Percentiles rank a stretch among this genome's conserved stretches.
phyloP scores from a whole-genome alignment of 345 rosid species.

The Citrus sp. region DNA sequence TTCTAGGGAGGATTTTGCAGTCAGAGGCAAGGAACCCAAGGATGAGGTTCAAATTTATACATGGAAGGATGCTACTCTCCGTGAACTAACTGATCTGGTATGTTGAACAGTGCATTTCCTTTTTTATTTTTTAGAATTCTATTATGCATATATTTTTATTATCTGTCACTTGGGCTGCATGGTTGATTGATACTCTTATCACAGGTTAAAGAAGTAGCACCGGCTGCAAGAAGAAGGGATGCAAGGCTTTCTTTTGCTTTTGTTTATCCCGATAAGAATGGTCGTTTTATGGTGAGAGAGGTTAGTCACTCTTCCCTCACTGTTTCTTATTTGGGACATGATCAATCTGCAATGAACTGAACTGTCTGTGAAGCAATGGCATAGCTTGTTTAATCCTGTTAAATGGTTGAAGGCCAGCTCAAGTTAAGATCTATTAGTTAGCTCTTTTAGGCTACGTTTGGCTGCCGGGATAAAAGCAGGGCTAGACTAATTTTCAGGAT shows the following conservation, averaged over 20 bases:
- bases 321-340: neutral
- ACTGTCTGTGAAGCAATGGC: neutral
- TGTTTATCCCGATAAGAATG: conserved; percentile 79
- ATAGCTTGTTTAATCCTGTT: neutral
- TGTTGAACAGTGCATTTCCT: conserved; percentile 6
- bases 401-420: neutral
- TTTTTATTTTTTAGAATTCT: neutral
- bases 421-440: neutral
- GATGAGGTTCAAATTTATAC: conserved; percentile 97
- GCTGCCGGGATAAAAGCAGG: too few relatives aligned
- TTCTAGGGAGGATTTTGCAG: conserved; percentile 80
- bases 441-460: too few relatives aligned
- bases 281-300: conserved; percentile 74
- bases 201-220: conserved; percentile 89
- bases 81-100: conserved; percentile 88
- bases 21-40: conserved; percentile 93
- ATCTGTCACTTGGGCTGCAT: neutral
- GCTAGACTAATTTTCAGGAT: too few relatives aligned
- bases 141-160: neutral
- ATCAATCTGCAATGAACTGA: neutral
- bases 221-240: conserved; percentile 86
- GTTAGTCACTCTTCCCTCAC: conserved; percentile 23
- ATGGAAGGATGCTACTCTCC: conserved; percentile 94
- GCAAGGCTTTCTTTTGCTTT: conserved; percentile 91
- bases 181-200: conserved; percentile 4